phyloP scores from a whole-genome alignment of 2,329 filamentous ascomycete genomes.

The Penicillium sp. region DNA sequence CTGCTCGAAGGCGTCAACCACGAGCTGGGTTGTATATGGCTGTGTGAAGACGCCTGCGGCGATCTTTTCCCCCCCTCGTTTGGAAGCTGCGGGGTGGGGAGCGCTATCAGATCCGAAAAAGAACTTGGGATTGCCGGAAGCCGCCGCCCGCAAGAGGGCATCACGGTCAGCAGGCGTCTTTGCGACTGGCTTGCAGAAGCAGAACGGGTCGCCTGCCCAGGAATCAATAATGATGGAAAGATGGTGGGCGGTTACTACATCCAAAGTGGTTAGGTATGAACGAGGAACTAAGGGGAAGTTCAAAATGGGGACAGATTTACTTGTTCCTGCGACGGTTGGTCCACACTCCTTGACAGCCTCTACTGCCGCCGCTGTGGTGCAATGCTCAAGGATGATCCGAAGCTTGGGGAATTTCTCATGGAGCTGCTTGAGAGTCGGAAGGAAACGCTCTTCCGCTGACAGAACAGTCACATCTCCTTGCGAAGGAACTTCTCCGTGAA shows the following conservation, averaged over 20 bases:
- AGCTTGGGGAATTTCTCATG: constrained; percentile 72
- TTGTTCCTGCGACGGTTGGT: constrained; percentile 66
- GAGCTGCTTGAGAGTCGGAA: constrained; percentile 77
- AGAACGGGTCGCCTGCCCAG: constrained; percentile 73
- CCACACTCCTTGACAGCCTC: constrained; percentile 78
- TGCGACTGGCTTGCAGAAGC: constrained; percentile 78
- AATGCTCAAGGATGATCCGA: constrained; percentile 74
- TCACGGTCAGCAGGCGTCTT: constrained; percentile 75
- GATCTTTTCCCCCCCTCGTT: constrained; percentile 57
- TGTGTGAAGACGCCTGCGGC: constrained; percentile 68
- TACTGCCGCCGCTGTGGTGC: constrained; percentile 81
- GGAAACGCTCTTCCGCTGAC: constrained; percentile 75
- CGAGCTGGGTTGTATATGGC: constrained; percentile 62
- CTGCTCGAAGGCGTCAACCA: constrained; percentile 63
- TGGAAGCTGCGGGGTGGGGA: constrained; percentile 64
- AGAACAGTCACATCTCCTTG: constrained; percentile 58
- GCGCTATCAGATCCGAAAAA: constrained; percentile 75
- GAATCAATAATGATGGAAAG: constrained; percentile 80
- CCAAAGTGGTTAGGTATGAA: neutral
- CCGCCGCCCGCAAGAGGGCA: constrained; percentile 69
- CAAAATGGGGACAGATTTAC: constrained; percentile 3
- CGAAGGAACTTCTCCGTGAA: constrained; percentile 75
- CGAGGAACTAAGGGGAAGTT: constrained; percentile 34
- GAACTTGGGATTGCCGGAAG: constrained; percentile 62
- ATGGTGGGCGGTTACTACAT: constrained; percentile 76